These are phyloP conservation scores for Begonia loranthoides DNA, from an alignment of 306 rosid genomes.

Conservation along the genomic window DNA sequence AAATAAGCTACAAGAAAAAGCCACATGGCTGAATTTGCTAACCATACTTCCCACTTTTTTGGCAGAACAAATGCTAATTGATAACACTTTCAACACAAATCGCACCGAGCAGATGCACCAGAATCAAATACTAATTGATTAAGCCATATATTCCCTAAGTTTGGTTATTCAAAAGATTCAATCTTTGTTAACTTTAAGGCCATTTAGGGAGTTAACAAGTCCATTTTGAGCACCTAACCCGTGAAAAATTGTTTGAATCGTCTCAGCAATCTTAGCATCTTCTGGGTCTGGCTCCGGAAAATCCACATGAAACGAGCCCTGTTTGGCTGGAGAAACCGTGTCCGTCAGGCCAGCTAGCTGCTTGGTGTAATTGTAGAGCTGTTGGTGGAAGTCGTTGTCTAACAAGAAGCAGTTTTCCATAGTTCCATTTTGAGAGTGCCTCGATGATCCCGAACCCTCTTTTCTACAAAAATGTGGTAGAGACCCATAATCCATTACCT, in stretches of 20 bases:
- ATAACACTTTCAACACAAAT: too few relatives aligned
- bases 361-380: conserved; percentile 46
- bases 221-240: conserved; percentile 48
- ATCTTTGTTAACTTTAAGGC: conserved; percentile 18
- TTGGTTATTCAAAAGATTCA: too few relatives aligned
- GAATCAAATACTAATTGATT: too few relatives aligned
- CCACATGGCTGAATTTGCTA: too few relatives aligned
- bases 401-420: conserved; percentile 57
- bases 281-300: conserved; percentile 66
- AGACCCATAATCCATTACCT: conserved; percentile 77
- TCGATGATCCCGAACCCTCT: conserved; percentile 63
- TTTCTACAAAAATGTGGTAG: conserved; percentile 86
- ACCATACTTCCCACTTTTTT: too few relatives aligned
- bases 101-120: too few relatives aligned
- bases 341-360: conserved; percentile 35
- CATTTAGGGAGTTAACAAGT: conserved; percentile 28
- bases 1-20: too few relatives aligned
- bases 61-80: too few relatives aligned
- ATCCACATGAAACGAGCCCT: conserved; percentile 64
- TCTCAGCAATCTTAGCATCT: conserved; percentile 42
- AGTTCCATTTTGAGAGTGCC: conserved; percentile 20
- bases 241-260: conserved; percentile 61
- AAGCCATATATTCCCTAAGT: too few relatives aligned
- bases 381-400: conserved; percentile 63
- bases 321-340: conserved; percentile 36